A percentile compares a stretch with the other conserved stretches of the same genome.
Evolutionary conservation across 805 yeast genomes (phyloP).

Genomic region (Nakazawaea laoshanensis): DNA sequence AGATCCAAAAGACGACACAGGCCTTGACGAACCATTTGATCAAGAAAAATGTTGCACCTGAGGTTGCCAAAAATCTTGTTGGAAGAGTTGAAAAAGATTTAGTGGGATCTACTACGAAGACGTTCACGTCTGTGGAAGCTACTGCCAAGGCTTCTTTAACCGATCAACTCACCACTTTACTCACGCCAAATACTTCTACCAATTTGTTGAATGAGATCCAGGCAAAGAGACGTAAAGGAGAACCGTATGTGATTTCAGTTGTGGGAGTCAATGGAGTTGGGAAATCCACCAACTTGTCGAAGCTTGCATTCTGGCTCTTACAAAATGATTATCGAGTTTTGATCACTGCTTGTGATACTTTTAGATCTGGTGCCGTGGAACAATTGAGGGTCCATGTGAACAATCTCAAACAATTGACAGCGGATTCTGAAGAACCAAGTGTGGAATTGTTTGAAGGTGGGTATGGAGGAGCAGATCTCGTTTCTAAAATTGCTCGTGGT

Average conservation of each 20-base stretch:
- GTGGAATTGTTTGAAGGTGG: constrained; percentile 90
- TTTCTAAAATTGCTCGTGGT: constrained; percentile 85
- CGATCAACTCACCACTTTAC: constrained; percentile 61
- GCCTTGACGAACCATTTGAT: constrained; percentile 71
- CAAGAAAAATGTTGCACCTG: constrained; percentile 85
- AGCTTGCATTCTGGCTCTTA: constrained; percentile 89
- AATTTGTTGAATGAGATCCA: constrained; percentile 81
- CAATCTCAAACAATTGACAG: constrained; percentile 64
- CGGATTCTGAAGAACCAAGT: constrained; percentile 28
- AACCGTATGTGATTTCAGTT: constrained; percentile 91
- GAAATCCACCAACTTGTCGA: constrained; percentile 90
- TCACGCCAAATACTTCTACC: constrained; percentile 88
- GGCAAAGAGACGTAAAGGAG: constrained; percentile 24
- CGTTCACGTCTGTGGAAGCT: constrained; percentile 63
- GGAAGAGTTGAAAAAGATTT: constrained; percentile 62
- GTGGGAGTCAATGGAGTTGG: constrained; percentile 99
- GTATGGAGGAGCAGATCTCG: constrained; percentile 92
- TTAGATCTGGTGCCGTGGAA: constrained; percentile 98
- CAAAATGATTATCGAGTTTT: constrained; percentile 83
- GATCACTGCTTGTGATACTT: constrained; percentile 96
- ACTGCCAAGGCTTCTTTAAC: constrained; percentile 59
- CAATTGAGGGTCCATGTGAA: constrained; percentile 91
- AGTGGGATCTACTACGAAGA: constrained; percentile 63
- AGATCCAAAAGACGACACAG: constrained; percentile 55
- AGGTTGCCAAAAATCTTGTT: constrained; percentile 69